Conservation (phyloP, 345 rosid species). For the Eucalyptus marginata region DNA sequence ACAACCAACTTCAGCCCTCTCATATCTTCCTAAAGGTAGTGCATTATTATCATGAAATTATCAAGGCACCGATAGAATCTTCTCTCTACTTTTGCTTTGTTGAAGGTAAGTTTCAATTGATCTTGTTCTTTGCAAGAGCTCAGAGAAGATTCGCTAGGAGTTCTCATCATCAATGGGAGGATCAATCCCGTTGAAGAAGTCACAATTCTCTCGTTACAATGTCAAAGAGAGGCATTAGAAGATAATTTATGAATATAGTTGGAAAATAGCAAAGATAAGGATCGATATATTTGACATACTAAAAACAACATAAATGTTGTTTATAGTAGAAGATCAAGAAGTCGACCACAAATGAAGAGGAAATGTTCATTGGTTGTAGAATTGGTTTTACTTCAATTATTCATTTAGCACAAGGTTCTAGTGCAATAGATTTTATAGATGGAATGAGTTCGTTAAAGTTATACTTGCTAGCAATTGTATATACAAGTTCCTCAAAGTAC, state of each 20-base stretch:
- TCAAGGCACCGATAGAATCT: neutral
- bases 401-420: too few species aligned
- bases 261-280: neutral
- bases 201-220: neutral
- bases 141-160: neutral
- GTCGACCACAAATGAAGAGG: neutral
- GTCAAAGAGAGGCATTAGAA: neutral
- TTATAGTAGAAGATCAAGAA: neutral
- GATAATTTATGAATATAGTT: too few species aligned
- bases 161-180: neutral
- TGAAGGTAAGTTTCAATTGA: neutral
- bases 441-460: too few species aligned
- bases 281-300: neutral
- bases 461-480: neutral
- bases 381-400: too few species aligned
- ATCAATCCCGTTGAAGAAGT: neutral
- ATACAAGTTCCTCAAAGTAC: constrained; percentile 88
- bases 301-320: too few species aligned
- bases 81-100: neutral
- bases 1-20: too few species aligned
- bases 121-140: neutral
- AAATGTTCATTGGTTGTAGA: neutral
- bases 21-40: neutral
- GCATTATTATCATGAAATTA: neutral
- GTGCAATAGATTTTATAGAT: too few species aligned